A percentile compares a stretch with the other conserved stretches of the same genome.
phyloP scores from a whole-genome alignment of 345 rosid species.

The Bruguiera sexangula region DNA sequence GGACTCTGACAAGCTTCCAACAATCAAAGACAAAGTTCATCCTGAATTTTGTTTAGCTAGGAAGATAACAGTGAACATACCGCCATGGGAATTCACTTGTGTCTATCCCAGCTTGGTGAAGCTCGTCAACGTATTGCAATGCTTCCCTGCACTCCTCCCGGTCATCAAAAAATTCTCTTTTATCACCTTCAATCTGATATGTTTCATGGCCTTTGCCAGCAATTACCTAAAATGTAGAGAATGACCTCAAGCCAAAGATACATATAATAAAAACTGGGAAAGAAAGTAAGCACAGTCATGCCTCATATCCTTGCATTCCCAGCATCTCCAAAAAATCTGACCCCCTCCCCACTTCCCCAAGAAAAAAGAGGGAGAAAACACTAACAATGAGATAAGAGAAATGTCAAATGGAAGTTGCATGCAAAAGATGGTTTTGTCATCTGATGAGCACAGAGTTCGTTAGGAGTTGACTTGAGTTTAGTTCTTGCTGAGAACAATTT shows the following conservation, averaged over 20 bases:
- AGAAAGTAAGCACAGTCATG: not conserved
- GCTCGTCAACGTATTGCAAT: conserved; percentile 88
- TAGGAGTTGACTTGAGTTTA: too few relatives aligned
- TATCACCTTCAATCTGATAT: conserved; percentile 78
- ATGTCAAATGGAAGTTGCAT: too few relatives aligned
- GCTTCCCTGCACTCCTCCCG: conserved; percentile 92
- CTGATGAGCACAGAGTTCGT: too few relatives aligned
- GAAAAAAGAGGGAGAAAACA: too few relatives aligned
- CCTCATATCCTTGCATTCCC: too few relatives aligned
- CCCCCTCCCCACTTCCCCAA: too few relatives aligned
- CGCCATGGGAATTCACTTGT: conserved; percentile 98
- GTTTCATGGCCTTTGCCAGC: conserved; percentile 95
- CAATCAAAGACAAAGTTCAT: not conserved
- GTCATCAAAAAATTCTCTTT: conserved; percentile 79
- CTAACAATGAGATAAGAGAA: too few relatives aligned
- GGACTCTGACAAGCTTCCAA: conserved; percentile 3
- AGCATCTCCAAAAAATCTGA: too few relatives aligned
- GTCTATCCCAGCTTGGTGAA: conserved; percentile 96
- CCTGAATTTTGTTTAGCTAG: not conserved
- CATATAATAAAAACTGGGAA: not conserved
- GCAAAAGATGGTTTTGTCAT: too few relatives aligned
- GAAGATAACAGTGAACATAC: conserved; percentile 36
- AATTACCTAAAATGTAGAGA: conserved; percentile 52
- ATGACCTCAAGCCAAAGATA: conserved; percentile 11
- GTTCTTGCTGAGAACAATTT: too few relatives aligned